These are phyloP conservation scores for Lyophyllum decastes DNA, from an alignment of 768 basidiomycete genomes.

Conservation along the genomic window DNA sequence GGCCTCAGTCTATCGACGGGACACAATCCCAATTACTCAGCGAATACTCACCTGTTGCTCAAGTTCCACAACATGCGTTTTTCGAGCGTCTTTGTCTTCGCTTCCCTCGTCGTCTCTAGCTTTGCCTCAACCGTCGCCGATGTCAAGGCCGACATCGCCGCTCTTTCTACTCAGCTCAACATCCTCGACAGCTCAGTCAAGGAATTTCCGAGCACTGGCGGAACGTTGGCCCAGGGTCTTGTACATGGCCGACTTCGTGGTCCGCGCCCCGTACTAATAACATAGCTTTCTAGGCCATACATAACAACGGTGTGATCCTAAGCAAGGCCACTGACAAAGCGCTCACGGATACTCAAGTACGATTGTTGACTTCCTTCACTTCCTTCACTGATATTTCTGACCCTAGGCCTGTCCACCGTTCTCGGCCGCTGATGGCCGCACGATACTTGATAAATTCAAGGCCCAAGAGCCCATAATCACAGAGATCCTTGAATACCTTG, in stretches of 20 bases:
- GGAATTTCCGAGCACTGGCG: conserved; percentile 23
- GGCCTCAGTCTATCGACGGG: too few species aligned
- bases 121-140: conserved; percentile 26
- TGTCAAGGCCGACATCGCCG: conserved; percentile 29
- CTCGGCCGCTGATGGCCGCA: background rate
- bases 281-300: too few species aligned
- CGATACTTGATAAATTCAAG: background rate
- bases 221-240: conserved; percentile 23
- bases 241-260: conserved; percentile 14
- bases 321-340: too few species aligned
- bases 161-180: conserved; percentile 22
- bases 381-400: too few species aligned
- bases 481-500: background rate
- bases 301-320: too few species aligned
- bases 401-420: background rate
- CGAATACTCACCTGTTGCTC: background rate
- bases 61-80: conserved; percentile 26
- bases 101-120: conserved; percentile 23
- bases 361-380: too few species aligned
- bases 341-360: too few species aligned
- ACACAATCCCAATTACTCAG: background rate
- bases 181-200: conserved; percentile 30
- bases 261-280: too few species aligned
- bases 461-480: background rate
- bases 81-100: conserved; percentile 26